Evolutionary conservation across 2,329 filamentous ascomycete species (phyloP), one percentile per base, ranked within the genome.

Genomic region (Rachicladosporium sp.): DNA sequence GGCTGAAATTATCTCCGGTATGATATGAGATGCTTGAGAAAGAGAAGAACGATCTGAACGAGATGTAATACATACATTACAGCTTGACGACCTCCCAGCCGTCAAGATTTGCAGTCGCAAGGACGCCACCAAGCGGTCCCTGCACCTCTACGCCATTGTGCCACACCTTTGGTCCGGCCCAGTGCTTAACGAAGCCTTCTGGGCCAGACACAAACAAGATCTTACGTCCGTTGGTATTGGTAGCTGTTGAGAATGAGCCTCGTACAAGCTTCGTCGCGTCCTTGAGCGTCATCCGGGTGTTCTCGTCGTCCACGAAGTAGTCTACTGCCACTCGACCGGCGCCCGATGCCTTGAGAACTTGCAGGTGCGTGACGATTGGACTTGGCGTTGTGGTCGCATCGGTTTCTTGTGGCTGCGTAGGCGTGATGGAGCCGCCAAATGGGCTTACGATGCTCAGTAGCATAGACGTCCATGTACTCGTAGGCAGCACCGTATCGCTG

Each of bases 191-290:
- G 61, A 96, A 96, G 1, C 91, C 89, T 39, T 93, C 85, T 0
- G 91, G 89, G 0, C 91, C 91, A 1, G 87, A 93, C 1, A 96
- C 74, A 41, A 94, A 68, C n/a, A 95, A 66, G 12, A 94, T 58
- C 43, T 78, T 78, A 46, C 71, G 74, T 1, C 73, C 69, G 1
- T 46, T 46, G 3, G 37, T 52, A 8, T 50, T 51, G 12, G 8
- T 31, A 30, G 33, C 36, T 15, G 31, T 13, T 10, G 35, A 34
- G n/a, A 38, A 38, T 5, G 36, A 30, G 6, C 21, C 32, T 21
- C 36, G 36, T 27, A 38, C 31, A 27, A 38, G 42, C 33, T 32
- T 51, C 52, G 49, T 52, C 6, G 69, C 55, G 27, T 64, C 55
- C 5, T 50, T 50, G 7, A 63, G 57, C 30, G 53, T 56, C 46